These are phyloP conservation scores for Phyllosticta ampelicida DNA, from an alignment of 2,329 filamentous ascomycete genomes.

Conservation along the genomic window DNA sequence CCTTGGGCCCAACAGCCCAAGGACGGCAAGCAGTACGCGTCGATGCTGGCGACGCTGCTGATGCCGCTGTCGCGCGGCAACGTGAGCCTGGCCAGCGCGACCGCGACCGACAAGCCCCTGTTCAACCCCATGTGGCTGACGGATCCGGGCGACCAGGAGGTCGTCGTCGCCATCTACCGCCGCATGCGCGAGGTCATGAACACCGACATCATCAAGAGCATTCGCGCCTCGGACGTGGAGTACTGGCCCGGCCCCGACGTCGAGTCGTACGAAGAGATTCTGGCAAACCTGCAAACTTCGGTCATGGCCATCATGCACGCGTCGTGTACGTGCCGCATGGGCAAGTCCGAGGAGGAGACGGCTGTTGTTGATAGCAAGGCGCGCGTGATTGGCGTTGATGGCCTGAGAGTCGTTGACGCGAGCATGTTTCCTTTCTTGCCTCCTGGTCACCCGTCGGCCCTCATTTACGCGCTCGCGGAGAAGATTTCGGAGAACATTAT, in stretches of 20 bases:
- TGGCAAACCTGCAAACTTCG: conserved; percentile 13
- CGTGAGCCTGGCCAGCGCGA: conserved; percentile 21
- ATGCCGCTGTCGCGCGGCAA: conserved; percentile 26
- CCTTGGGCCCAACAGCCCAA: conserved; percentile 16
- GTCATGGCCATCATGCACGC: conserved; percentile 27
- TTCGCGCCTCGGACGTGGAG: conserved; percentile 18
- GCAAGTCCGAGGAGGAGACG: conserved; percentile 20
- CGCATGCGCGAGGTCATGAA: conserved; percentile 20
- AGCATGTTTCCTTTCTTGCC: conserved; percentile 23
- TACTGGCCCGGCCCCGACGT: conserved; percentile 18
- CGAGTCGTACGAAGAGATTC: conserved; percentile 19
- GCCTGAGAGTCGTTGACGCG: conserved; percentile 30
- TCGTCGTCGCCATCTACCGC: conserved; percentile 23
- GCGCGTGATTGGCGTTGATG: conserved; percentile 27
- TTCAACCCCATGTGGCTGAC: conserved; percentile 28
- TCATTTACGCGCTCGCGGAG: conserved; percentile 9
- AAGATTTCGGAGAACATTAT: conserved; percentile 12
- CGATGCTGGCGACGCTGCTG: conserved; percentile 21
- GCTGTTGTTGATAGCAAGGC: conserved; percentile 29
- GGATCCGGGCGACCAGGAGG: conserved; percentile 19
- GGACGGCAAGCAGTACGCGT: conserved; percentile 23
- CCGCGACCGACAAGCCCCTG: conserved; percentile 19
- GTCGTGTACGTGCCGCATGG: conserved; percentile 29
- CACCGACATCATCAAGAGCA: conserved; percentile 18
- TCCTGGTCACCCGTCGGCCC: conserved; percentile 16